Percentiles rank a stretch among this genome's conserved stretches.
Evolutionary conservation across 768 basidiomycete genomes (phyloP).

Genomic region (Suillus sp.): DNA sequence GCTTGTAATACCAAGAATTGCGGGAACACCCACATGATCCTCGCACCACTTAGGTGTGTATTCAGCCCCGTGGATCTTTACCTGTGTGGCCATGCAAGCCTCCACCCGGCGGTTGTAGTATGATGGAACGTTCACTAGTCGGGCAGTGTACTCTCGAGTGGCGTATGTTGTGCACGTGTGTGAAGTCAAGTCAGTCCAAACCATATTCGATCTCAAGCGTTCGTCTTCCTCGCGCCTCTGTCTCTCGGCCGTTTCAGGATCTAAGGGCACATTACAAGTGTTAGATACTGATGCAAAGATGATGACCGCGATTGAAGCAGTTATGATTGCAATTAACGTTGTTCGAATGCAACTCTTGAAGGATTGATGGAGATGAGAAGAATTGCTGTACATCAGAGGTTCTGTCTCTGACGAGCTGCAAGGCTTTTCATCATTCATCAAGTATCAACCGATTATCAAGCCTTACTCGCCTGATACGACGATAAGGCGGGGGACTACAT

Average conservation of each 20-base stretch:
- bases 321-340: neutral
- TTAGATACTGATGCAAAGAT: neutral
- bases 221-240: conserved; percentile 23
- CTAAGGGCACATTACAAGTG: conserved; percentile 24
- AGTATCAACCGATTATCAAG: neutral
- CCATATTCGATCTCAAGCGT: conserved; percentile 24
- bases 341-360: neutral
- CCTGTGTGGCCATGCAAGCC: conserved; percentile 26
- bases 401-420: neutral
- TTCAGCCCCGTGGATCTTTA: conserved; percentile 27
- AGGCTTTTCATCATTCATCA: conserved; percentile 1
- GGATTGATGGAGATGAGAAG: neutral
- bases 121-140: conserved; percentile 30
- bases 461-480: neutral
- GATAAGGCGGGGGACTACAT: neutral
- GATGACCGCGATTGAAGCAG: neutral
- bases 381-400: neutral
- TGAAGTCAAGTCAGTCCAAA: conserved; percentile 22
- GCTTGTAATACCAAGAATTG: neutral
- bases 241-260: conserved; percentile 23
- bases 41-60: conserved; percentile 25
- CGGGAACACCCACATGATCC: conserved; percentile 19
- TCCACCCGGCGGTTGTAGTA: conserved; percentile 24
- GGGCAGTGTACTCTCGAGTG: conserved; percentile 33
- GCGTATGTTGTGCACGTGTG: conserved; percentile 32